Base-by-base conservation (phyloP, 805 yeast species). In the Saturnispora kantuleensis region DNA sequence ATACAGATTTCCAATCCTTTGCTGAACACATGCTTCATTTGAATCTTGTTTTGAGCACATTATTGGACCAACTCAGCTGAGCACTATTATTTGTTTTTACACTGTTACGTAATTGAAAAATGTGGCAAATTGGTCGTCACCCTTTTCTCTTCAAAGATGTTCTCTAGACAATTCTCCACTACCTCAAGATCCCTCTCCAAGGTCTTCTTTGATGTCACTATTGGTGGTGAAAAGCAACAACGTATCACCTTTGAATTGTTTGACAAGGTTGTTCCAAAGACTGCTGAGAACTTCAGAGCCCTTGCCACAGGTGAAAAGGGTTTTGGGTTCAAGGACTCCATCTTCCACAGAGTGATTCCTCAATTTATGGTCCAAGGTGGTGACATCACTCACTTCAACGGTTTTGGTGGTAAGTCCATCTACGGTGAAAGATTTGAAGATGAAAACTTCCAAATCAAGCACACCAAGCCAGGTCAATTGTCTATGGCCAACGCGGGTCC, bases 401-500 rank as follows among this genome's bases (percentile, higher is more conserved):
- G 97, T 54, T 78, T 80, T 57, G 97, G 97, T 62, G 97, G 97
- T 62, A 79, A 78, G 66, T 81, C 88, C 38, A 83, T 83, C 65
- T 83, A 84, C 66, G 90, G 90, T 56, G 79, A 74, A 49, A 79
- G 74, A 64, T 84, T 84, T 68, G 73, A 73, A 38, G 94, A 84
- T 60, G 94, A 84, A 65, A 83, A 81, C 76, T 84, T 84, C 62
- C 52, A 59, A 62, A 70, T 71, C 70, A 80, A 67, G 62, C 97
- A 90, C 70, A 72, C 71, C 73, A 79, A 67, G 79, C 94, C 74
- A 75, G 76, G 76, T 53, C 88, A 76, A 70, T 83, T 68, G 67
- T 86, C 96, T 51, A 90, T 90, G 97, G 97, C 97, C 66, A 90
- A 90, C 66, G 94, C 97, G 52, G 97, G 97, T 57, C 95, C 95